Evolutionary conservation across 768 basidiomycete species (phyloP), one percentile per base, ranked within the genome.

Genomic region (Tricholoma hemisulphureum): DNA sequence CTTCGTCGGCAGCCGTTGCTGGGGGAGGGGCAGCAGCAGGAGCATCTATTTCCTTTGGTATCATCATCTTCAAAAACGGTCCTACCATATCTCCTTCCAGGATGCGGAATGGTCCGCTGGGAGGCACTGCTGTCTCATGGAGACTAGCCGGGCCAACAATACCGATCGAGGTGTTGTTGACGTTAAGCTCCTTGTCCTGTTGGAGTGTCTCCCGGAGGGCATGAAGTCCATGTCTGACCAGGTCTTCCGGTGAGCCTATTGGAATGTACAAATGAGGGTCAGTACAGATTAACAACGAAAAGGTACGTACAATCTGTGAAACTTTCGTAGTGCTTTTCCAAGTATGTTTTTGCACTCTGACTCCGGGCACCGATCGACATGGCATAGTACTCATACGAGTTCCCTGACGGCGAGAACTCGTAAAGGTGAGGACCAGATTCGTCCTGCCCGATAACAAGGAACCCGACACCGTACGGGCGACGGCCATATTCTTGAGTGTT

Each of bases 401-500:
- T 95, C 18, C 97, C 97, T 0, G 95, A 91, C 0, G 97, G 97
- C 1, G 95, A 95, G 78, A 99, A 98, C 73, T 98, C 97, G 74
- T 93, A 98, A 35, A 99, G 84, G 73, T 98, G 97, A 4, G 97
- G 95, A 3, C 97, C 97, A n/a, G 89, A 86, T 67, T 95, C 89
- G 73, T 98, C 97, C 67, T 90, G 85, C 9, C 97, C 97, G 62
- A 97, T 89, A 61, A 99, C 96, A 48, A 99, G 89, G 80, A 98
- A 96, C 6, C 97, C 97, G 10, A 99, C 97, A 71, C 97, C 97
- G 65, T 99, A 99, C 2, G 97, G 97, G 55, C 97, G 83, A 61
- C 93, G 85, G 56, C 97, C 97, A 70, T 99, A 98, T 73, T 97
- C 93, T 76, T 98, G 96, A 2, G 97, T 99, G 74, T 98, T 99